Evolutionary conservation across 1,284 basidiomycete genomes (phyloP).

Genomic region (Acaromyces ingoldii): DNA sequence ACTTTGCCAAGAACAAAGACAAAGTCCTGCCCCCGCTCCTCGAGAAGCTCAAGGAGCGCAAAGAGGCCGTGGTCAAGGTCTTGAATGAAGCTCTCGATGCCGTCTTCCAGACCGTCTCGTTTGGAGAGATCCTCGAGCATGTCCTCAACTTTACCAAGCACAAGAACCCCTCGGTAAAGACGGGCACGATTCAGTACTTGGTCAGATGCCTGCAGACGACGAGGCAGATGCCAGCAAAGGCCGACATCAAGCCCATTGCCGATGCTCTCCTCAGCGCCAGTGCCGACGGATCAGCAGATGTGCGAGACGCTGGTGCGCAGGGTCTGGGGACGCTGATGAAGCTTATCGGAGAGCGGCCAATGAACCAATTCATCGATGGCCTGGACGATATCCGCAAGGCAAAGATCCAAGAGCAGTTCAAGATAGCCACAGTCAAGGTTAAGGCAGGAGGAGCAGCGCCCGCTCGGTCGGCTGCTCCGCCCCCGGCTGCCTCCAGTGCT

Average conservation of each 20-base stretch:
- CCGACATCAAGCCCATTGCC: constrained; percentile 77
- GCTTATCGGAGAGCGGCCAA: constrained; percentile 88
- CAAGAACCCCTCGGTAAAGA: constrained; percentile 96
- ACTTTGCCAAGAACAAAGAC: constrained; percentile 72
- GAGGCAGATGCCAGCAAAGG: constrained; percentile 62
- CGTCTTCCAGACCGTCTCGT: constrained; percentile 68
- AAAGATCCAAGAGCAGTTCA: constrained; percentile 88
- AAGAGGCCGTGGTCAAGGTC: constrained; percentile 80
- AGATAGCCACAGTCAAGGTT: constrained; percentile 50
- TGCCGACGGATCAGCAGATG: constrained; percentile 84
- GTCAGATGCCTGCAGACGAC: constrained; percentile 69
- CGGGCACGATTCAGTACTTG: constrained; percentile 84
- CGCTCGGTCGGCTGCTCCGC: constrained; percentile 12
- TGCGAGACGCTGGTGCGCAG: constrained; percentile 80
- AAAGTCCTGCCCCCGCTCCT: constrained; percentile 72
- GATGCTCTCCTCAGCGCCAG: constrained; percentile 72
- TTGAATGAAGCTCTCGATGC: constrained; percentile 85
- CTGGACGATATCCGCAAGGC: constrained; percentile 82
- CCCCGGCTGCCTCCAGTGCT: background rate
- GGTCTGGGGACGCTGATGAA: constrained; percentile 91
- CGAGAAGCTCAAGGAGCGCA: constrained; percentile 91
- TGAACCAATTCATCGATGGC: constrained; percentile 80
- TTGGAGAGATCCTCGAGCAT: constrained; percentile 80
- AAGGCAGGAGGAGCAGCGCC: constrained; percentile 26
- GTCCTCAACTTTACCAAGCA: constrained; percentile 71